Base-by-base conservation (phyloP, 2,329 filamentous ascomycete species). In the Zymoseptoria passerinii region DNA sequence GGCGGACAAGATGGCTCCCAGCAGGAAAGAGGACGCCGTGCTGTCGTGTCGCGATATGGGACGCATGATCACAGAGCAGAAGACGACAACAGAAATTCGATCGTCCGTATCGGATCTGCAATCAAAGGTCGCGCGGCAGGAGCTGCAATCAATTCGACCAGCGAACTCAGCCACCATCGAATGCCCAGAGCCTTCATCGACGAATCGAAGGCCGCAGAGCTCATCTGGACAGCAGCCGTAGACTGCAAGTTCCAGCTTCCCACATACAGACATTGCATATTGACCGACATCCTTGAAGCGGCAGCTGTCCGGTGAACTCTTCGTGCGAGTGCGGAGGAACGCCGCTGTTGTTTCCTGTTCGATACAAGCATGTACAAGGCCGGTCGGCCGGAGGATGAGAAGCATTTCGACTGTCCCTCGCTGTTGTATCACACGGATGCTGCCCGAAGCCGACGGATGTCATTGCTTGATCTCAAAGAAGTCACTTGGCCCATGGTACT, bases 111-210 rank as follows among this genome's bases (percentile, higher is more conserved):
- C 27, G 18, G 16, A 23, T 35, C 52, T 18, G 27, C 29, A 40
- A 35, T 28, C 27, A n/a, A 53, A 35, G n/a, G 40, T 35, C 28
- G n/a, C 52, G 52, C 29, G 28, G 16, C 52, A 28, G 28, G 52
- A 53, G 9, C 6, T 19, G 3, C 27, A 35, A 18, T 44, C 35
- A 13, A 52, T 28, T 27, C 23, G 28, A 49, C 40, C 53, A 54
- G 20, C 13, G 16, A 54, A 27, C 53, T 55, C 40, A 20, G 53
- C 53, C 53, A 49, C 53, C 35, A 55, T 55, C 23, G 53, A 19
- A 44, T 44, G 35, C 35, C 35, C 35, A 44, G 35, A 44, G 35
- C 13, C 35, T 16, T 16, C 35, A 6, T 44, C n/a, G 13, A 44
- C 35, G 35, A 44, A 44, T 44, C 2, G 35, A 44, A 44, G 35